These are phyloP conservation scores for Rhizoclosmatium sp. DNA, from an alignment of 192 early-diverging fungal genomes.

Conservation along the genomic window DNA sequence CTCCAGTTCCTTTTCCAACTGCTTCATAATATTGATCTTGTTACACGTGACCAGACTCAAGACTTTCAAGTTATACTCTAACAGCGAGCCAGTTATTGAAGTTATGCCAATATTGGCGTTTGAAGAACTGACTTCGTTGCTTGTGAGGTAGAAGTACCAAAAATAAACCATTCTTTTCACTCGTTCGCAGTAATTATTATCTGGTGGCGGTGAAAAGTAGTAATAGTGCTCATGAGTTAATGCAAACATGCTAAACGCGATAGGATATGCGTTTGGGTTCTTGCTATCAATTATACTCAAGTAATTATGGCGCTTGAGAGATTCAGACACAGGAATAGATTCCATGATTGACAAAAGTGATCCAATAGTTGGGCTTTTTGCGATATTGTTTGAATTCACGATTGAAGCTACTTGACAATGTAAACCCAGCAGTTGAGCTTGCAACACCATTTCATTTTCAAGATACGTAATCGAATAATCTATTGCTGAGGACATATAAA, in stretches of 20 bases:
- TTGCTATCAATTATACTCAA: neutral
- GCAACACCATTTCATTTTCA: neutral
- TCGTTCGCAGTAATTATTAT: neutral
- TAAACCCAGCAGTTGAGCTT: neutral
- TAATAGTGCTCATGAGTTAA: conserved; percentile 12
- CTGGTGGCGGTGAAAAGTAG: neutral
- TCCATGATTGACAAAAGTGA: no score
- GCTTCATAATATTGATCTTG: neutral
- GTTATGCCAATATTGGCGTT: neutral
- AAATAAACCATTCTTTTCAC: conserved; percentile 8
- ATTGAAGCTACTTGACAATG: neutral
- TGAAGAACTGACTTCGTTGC: neutral
- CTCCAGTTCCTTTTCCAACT: neutral
- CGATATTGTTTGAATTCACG: no score
- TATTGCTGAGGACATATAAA: neutral
- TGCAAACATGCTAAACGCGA: neutral
- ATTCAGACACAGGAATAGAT: no score
- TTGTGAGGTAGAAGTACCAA: neutral
- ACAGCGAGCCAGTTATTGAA: neutral
- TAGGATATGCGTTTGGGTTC: conserved; percentile 1
- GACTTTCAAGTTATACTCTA: neutral
- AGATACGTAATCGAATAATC: neutral
- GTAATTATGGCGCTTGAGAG: neutral
- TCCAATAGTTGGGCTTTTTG: no score
- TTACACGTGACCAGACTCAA: conserved; percentile 2